Percentiles rank a stretch among this genome's conserved stretches.
phyloP scores from a whole-genome alignment of 768 basidiomycete genomes.

The Xanthoconium purpureum region DNA sequence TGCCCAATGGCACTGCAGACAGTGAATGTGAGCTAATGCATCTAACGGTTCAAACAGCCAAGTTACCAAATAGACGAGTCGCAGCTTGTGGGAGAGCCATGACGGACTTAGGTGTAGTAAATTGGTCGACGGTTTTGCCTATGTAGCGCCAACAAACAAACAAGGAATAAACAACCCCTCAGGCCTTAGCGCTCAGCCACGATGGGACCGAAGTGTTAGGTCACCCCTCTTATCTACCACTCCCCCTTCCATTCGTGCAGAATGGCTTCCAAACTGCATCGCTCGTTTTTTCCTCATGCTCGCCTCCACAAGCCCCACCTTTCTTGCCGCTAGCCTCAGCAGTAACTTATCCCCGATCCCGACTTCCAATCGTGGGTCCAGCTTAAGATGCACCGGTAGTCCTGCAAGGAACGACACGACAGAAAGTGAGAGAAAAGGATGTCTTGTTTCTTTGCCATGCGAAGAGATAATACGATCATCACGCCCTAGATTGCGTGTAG shows the following conservation, averaged over 20 bases:
- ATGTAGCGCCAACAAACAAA: constrained; percentile 13
- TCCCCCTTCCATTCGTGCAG: constrained; percentile 74
- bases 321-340: constrained; percentile 64
- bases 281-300: constrained; percentile 83
- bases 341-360: constrained; percentile 90
- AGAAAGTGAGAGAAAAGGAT: constrained; percentile 83
- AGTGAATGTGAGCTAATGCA: constrained; percentile 8
- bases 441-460: constrained; percentile 88
- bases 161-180: constrained; percentile 23
- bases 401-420: constrained; percentile 74
- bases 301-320: constrained; percentile 74
- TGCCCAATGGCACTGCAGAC: constrained; percentile 35
- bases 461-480: constrained; percentile 93
- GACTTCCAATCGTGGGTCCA: constrained; percentile 69
- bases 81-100: constrained; percentile 54
- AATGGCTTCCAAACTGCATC: constrained; percentile 95
- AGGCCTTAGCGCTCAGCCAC: no score
- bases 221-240: constrained; percentile 54
- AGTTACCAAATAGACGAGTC: constrained; percentile 49
- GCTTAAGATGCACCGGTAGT: constrained; percentile 78
- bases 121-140: neutral
- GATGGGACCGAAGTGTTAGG: constrained; percentile 16
- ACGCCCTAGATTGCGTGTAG: constrained; percentile 84
- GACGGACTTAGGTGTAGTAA: constrained; percentile 1
- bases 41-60: neutral